These are phyloP conservation scores for Ophiostoma himal-ulmi DNA, from an alignment of 2,329 filamentous ascomycete species.

Conservation along the genomic window DNA sequence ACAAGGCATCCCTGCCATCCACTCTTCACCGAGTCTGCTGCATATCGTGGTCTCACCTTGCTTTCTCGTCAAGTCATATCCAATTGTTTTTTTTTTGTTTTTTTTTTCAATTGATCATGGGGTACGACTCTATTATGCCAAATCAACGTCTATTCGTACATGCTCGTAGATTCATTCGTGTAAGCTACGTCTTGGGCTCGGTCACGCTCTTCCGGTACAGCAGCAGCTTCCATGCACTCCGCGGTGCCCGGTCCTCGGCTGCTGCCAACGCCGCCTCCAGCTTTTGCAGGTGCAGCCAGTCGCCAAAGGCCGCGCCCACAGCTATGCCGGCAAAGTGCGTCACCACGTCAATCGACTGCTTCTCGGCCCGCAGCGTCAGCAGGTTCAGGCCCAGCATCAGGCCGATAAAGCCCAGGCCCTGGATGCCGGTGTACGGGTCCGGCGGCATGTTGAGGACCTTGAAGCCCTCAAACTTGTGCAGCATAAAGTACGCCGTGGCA, in stretches of 20 bases:
- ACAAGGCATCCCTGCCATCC: not conserved
- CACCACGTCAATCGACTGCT: constrained; percentile 44
- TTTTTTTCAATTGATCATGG: not conserved
- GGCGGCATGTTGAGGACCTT: constrained; percentile 52
- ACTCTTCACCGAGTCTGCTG: not conserved
- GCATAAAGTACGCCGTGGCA: constrained; percentile 56
- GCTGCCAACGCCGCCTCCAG: constrained; percentile 26
- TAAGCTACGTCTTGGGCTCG: not conserved
- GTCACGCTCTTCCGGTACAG: constrained; percentile 2
- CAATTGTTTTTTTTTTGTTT: not conserved
- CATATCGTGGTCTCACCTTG: not conserved
- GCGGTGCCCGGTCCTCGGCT: constrained; percentile 19
- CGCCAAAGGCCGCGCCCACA: constrained; percentile 41
- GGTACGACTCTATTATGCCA: not conserved
- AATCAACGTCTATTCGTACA: constrained; percentile 5
- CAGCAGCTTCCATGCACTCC: constrained; percentile 16
- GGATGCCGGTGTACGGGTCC: constrained; percentile 47
- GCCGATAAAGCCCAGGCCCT: constrained; percentile 50
- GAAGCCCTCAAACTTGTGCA: constrained; percentile 52
- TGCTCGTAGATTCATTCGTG: not conserved
- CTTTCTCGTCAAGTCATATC: not conserved
- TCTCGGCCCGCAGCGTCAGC: constrained; percentile 41
- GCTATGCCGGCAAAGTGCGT: constrained; percentile 50
- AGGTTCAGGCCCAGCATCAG: constrained; percentile 47
- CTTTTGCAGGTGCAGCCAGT: constrained; percentile 33